phyloP scores from a whole-genome alignment of 345 rosid species.

The Acer negundo region DNA sequence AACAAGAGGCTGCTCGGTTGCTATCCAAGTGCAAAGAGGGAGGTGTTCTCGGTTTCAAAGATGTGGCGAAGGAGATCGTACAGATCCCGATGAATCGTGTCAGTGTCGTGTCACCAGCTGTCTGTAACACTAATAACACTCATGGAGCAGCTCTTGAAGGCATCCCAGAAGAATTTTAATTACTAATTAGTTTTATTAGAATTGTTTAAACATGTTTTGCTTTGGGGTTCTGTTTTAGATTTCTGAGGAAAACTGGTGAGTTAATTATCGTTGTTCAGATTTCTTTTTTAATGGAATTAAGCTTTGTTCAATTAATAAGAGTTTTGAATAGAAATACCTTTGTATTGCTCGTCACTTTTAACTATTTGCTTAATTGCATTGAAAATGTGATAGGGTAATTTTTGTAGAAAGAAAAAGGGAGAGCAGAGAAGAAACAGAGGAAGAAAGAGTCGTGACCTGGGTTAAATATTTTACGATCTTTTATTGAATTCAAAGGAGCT shows the following conservation, averaged over 20 bases:
- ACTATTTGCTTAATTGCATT: too few species aligned
- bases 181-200: not conserved
- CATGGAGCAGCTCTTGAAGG: slow-evolving; percentile 14
- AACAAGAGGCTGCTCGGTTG: slow-evolving; percentile 52
- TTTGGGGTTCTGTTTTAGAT: not conserved
- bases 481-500: too few species aligned
- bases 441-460: too few species aligned
- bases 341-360: too few species aligned
- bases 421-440: too few species aligned
- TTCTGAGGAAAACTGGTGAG: not conserved
- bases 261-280: not conserved
- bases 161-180: slow-evolving; percentile 39
- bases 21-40: slow-evolving; percentile 51
- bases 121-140: not conserved
- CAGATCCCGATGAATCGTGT: slow-evolving; percentile 49
- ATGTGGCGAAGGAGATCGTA: slow-evolving; percentile 47
- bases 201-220: not conserved
- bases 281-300: not conserved
- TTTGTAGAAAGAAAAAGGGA: too few species aligned
- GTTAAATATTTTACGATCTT: too few species aligned
- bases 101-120: slow-evolving; percentile 17
- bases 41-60: slow-evolving; percentile 50
- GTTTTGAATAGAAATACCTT: not conserved
- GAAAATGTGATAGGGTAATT: too few species aligned
- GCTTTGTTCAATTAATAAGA: not conserved